Percentiles rank a stretch among this genome's conserved stretches.
Conservation (phyloP, 306 rosid genomes). For the Begonia loranthoides region DNA sequence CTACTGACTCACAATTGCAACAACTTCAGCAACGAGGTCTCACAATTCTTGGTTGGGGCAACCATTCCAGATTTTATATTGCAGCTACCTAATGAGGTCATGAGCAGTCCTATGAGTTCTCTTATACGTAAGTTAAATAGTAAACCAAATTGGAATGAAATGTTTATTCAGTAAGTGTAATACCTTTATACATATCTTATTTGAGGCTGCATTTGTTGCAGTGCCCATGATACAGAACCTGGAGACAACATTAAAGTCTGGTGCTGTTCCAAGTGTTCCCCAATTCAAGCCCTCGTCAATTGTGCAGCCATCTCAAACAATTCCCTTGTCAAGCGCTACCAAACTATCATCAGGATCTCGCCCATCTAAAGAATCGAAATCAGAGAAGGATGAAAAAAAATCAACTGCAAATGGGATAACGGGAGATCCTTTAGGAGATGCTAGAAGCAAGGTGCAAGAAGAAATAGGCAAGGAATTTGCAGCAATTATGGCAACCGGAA, state of each 20-base stretch:
- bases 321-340: not conserved
- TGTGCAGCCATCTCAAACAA: slow-evolving; percentile 6
- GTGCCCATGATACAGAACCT: slow-evolving; percentile 96
- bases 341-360: slow-evolving; percentile 10
- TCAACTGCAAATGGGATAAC: slow-evolving; percentile 10
- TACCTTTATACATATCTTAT: too few relatives aligned
- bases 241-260: slow-evolving; percentile 63
- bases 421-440: slow-evolving; percentile 59
- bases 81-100: slow-evolving; percentile 75
- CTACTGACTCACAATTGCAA: slow-evolving; percentile 83
- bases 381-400: not conserved
- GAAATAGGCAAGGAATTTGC: slow-evolving; percentile 71
- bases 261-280: slow-evolving; percentile 75
- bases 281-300: slow-evolving; percentile 35
- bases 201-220: slow-evolving; percentile 15
- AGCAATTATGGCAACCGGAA: slow-evolving; percentile 74
- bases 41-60: slow-evolving; percentile 79
- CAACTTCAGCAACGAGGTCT: slow-evolving; percentile 83
- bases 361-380: not conserved
- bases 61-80: slow-evolving; percentile 70
- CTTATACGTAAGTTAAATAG: slow-evolving; percentile 46
- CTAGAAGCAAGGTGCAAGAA: slow-evolving; percentile 75
- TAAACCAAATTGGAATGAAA: too few relatives aligned
- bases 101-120: slow-evolving; percentile 85
- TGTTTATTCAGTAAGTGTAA: too few relatives aligned